phyloP scores from a whole-genome alignment of 495 filamentous ascomycete genomes.

The Penicillium verhagenii region DNA sequence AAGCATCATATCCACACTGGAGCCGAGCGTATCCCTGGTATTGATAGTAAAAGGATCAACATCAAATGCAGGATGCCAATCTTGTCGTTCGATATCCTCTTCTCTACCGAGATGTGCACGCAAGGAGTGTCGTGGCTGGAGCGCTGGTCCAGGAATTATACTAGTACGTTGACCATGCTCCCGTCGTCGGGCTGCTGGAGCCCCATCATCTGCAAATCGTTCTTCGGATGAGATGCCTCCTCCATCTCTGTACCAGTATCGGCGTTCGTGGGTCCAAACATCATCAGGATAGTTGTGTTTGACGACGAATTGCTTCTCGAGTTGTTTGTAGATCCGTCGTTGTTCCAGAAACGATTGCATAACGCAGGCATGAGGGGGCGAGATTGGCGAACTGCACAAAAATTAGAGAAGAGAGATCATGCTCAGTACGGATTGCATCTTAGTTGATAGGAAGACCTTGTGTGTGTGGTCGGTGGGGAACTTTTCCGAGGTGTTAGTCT shows the following conservation, averaged over 20 bases:
- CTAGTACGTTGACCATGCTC: conserved; percentile 19
- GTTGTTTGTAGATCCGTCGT: conserved; percentile 34
- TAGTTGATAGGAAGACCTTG: too few species aligned
- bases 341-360: conserved; percentile 40
- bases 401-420: background rate
- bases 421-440: too few species aligned
- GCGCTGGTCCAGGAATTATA: conserved; percentile 7
- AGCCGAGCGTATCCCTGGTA: conserved; percentile 17
- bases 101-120: conserved; percentile 14
- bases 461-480: background rate
- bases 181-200: conserved; percentile 1
- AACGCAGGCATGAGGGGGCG: background rate
- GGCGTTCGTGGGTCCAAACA: conserved; percentile 16
- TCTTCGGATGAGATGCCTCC: conserved; percentile 9
- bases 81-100: conserved; percentile 15
- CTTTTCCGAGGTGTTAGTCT: background rate
- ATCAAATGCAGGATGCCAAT: conserved; percentile 8
- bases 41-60: conserved; percentile 22
- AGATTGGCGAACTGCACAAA: background rate
- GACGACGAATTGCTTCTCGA: conserved; percentile 29
- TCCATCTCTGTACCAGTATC: conserved; percentile 14
- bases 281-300: conserved; percentile 12
- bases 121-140: conserved; percentile 11
- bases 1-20: conserved; percentile 16
- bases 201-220: conserved; percentile 6